Evolutionary conservation across 352 stramenopile species (phyloP).

Genomic region (Pseudoperonospora humuli): DNA sequence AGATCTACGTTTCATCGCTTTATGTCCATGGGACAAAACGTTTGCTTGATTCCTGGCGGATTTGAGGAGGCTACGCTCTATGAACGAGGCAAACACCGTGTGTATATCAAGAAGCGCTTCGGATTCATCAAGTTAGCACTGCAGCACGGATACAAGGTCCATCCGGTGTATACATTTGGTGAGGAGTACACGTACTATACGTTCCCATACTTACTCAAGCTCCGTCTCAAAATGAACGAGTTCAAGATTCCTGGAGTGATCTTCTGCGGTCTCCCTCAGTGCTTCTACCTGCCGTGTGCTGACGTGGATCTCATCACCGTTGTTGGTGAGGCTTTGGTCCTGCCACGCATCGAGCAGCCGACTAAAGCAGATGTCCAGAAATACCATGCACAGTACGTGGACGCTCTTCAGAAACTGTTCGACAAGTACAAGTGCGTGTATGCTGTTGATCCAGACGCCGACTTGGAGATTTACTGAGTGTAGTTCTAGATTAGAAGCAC

Average conservation of each 20-base stretch:
- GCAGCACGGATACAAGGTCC: conserved; percentile 81
- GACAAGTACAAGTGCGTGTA: conserved; percentile 81
- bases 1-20: conserved; percentile 43
- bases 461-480: conserved; percentile 44
- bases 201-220: conserved; percentile 69
- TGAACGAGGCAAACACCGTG: conserved; percentile 66
- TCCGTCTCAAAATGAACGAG: conserved; percentile 78
- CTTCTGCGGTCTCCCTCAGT: conserved; percentile 60
- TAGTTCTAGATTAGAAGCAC: neutral
- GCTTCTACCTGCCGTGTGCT: conserved; percentile 77
- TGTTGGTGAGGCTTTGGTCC: conserved; percentile 72
- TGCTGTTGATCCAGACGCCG: conserved; percentile 47
- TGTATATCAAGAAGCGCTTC: conserved; percentile 87
- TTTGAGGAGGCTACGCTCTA: conserved; percentile 93
- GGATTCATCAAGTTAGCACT: conserved; percentile 92
- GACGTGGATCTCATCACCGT: conserved; percentile 83
- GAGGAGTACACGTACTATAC: conserved; percentile 86
- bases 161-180: conserved; percentile 89
- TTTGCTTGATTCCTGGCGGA: conserved; percentile 84
- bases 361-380: conserved; percentile 80
- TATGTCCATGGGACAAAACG: conserved; percentile 48
- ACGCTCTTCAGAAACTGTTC: conserved; percentile 73
- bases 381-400: conserved; percentile 88
- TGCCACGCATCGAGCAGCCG: conserved; percentile 84
- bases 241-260: conserved; percentile 79